Evolutionary conservation across 805 yeast genomes (phyloP).

Genomic region (Metschnikowia lochheadii): DNA sequence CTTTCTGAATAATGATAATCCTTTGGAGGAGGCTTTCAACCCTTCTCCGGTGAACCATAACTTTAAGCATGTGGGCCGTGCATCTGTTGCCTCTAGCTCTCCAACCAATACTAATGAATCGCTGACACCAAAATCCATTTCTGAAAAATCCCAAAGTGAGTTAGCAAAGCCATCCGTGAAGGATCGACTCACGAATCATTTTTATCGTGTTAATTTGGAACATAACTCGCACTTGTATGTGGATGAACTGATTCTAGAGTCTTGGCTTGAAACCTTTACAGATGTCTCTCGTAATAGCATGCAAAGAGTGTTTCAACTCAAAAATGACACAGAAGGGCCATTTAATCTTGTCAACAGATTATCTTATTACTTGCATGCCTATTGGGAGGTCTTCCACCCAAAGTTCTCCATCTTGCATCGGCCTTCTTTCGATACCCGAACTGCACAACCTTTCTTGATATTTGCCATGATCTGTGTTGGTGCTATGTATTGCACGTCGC

Average conservation of each 20-base stretch:
- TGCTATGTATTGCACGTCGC: conserved; percentile 38
- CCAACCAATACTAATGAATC: conserved; percentile 31
- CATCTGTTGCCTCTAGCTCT: conserved; percentile 28
- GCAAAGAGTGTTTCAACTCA: conserved; percentile 23
- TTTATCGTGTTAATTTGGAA: conserved; percentile 20
- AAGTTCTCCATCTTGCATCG: conserved; percentile 56
- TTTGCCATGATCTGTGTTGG: conserved; percentile 57
- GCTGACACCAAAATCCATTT: conserved; percentile 15
- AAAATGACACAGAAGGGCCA: conserved; percentile 11
- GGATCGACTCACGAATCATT: conserved; percentile 18
- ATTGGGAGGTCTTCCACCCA: conserved; percentile 59
- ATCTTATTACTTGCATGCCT: conserved; percentile 35
- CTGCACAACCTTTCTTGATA: conserved; percentile 47
- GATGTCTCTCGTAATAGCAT: conserved; percentile 23
- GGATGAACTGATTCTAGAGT: conserved; percentile 34
- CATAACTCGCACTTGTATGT: conserved; percentile 36
- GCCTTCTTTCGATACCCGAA: conserved; percentile 51
- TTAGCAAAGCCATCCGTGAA: conserved; percentile 6
- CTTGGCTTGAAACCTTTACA: conserved; percentile 29
- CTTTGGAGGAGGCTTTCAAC: conserved; percentile 34
- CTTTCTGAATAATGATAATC: conserved; percentile 35
- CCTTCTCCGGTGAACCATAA: conserved; percentile 3
- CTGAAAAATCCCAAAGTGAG: conserved; percentile 9
- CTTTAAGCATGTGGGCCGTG: not conserved
- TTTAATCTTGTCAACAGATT: conserved; percentile 30